Base-by-base conservation (phyloP, 768 basidiomycete species). In the Sarcodon aspratus region DNA sequence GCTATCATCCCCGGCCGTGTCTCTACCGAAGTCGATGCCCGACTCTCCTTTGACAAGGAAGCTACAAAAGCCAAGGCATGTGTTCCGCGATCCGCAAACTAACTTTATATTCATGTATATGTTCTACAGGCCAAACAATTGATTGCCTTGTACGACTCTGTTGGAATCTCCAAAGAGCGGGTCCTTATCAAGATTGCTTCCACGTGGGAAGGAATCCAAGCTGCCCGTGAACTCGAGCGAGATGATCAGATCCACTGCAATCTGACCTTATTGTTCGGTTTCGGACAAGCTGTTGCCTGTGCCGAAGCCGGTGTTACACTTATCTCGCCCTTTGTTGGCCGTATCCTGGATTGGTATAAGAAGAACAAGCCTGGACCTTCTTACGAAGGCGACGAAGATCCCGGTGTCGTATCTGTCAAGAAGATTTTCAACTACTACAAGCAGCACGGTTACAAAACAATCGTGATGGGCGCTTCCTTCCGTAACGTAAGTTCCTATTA, bases 391-490 rank as follows among this genome's bases (percentile, higher is more conserved):
- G 91, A 89, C 55, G 79, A 82, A 43, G 95, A 98, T 73, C 95
- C 95, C 9, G 95, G 96, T 73, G 96, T 99, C 59, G 67, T 81
- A 66, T 93, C 89, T 37, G 96, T 99, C 54, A 85, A 89, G 74
- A 86, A 78, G 70, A 99, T 99, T 74, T 99, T 85, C 82, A 89
- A 95, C 76, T 98, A 93, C 69, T 99, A 99, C 81, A 98, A 97
- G 78, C 93, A 96, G 65, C 80, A 98, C 70, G 77, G 79, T 52
- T 98, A 99, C 80, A 90, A 93, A 61, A 99, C 96, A 58, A 97
- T 99, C 69, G 95, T 98, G 66, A 97, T 98, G 96, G 96, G 95
- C 63, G 96, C 96, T 51, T 95, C 92, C 33, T 97, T 99, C 93
- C 88, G 96, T 64, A 98, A 97, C 75, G 84, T 93, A 57, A 50